These are phyloP conservation scores for Chenopodium berlandieri DNA, from an alignment of 148 eudicot species.

Conservation along the genomic window DNA sequence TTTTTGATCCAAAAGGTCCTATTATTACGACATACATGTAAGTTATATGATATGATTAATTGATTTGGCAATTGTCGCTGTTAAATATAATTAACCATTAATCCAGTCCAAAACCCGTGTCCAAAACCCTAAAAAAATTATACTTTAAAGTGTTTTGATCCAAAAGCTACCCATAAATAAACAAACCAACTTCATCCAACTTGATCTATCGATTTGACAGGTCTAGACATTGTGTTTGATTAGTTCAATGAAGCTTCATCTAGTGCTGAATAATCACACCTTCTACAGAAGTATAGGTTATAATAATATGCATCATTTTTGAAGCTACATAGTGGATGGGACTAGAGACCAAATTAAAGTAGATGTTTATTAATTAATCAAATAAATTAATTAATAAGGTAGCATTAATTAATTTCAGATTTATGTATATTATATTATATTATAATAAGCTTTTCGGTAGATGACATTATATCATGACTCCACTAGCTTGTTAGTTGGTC, in stretches of 20 bases:
- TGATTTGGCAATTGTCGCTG: too few relatives aligned
- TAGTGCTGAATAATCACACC: slow-evolving; percentile 52
- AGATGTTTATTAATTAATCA: slow-evolving; percentile 8
- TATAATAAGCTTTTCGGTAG: slow-evolving; percentile 34
- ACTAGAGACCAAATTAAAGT: slow-evolving; percentile 48
- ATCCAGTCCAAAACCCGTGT: background rate
- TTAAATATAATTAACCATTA: too few relatives aligned
- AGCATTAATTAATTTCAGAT: slow-evolving; percentile 15
- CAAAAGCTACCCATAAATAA: too few relatives aligned
- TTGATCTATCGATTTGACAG: background rate
- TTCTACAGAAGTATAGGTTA: slow-evolving; percentile 25
- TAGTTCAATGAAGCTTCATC: slow-evolving; percentile 43
- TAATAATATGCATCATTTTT: slow-evolving; percentile 21
- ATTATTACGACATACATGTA: too few relatives aligned
- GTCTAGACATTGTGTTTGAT: background rate
- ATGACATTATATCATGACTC: slow-evolving; percentile 55
- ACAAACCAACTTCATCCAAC: background rate
- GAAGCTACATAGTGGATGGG: slow-evolving; percentile 54
- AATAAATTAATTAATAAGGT: background rate
- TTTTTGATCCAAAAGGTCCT: too few relatives aligned
- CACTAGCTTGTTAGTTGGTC: slow-evolving; percentile 65
- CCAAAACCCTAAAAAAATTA: background rate
- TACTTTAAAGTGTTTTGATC: too few relatives aligned
- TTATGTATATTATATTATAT: slow-evolving; percentile 21
- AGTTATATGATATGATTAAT: too few relatives aligned